Evolutionary conservation across 108 stramenopile genomes (phyloP).

Genomic region (Skeletonema costatum): DNA sequence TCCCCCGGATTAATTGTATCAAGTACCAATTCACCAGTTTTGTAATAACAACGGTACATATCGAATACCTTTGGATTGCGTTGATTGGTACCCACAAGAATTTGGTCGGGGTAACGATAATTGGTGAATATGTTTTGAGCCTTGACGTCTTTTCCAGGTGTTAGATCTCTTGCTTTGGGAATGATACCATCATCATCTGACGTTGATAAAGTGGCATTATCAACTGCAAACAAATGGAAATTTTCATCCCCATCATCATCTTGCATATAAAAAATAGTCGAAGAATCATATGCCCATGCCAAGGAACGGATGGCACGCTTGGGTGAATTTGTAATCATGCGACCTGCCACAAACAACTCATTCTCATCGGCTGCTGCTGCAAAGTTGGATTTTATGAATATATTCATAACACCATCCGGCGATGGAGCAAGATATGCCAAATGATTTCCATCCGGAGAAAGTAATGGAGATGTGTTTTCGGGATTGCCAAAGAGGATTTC

Average conservation of each 20-base stretch:
- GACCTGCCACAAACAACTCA: not conserved
- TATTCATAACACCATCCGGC: constrained; percentile 53
- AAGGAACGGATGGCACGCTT: constrained; percentile 58
- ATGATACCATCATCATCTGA: not conserved
- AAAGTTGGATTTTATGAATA: constrained; percentile 34
- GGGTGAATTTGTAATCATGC: constrained; percentile 57
- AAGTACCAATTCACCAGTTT: constrained; percentile 51
- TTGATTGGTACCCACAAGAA: constrained; percentile 63
- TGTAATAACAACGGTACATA: constrained; percentile 49
- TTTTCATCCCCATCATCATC: constrained; percentile 63
- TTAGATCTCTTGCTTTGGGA: constrained; percentile 52
- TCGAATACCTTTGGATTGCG: constrained; percentile 48
- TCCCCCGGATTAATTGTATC: constrained; percentile 67
- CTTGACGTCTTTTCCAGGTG: constrained; percentile 62
- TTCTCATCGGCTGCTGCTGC: not conserved
- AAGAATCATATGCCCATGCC: constrained; percentile 57
- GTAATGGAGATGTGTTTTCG: constrained; percentile 48
- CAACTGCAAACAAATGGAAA: constrained; percentile 64
- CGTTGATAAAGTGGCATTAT: constrained; percentile 2
- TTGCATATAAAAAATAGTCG: constrained; percentile 61
- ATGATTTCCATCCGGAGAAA: constrained; percentile 52
- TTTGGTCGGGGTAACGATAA: constrained; percentile 54
- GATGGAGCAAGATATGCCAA: constrained; percentile 57
- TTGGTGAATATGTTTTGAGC: constrained; percentile 59
- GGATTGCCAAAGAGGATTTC: constrained; percentile 63